These are phyloP conservation scores for Aspergillus brunneoviolaceus DNA, from an alignment of 2,329 filamentous ascomycete genomes.

Conservation along the genomic window DNA sequence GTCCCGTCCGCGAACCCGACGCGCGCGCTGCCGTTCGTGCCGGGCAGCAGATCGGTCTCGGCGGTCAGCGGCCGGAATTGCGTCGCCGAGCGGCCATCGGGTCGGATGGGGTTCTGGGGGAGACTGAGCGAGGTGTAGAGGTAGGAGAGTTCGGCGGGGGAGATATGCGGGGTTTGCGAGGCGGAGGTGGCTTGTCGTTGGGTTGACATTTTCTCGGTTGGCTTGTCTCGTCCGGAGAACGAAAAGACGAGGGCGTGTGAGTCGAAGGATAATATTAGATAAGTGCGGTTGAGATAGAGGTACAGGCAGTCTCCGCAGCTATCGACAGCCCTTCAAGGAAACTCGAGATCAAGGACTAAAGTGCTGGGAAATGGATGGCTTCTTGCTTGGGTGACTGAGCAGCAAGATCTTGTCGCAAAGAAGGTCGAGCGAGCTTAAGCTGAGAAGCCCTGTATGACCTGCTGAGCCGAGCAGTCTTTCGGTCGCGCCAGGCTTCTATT, in stretches of 20 bases:
- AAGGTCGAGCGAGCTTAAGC: not conserved
- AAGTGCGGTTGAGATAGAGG: not conserved
- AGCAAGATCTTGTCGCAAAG: not conserved
- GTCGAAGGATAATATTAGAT: conserved; percentile 4
- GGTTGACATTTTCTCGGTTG: conserved; percentile 55
- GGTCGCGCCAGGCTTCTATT: not conserved
- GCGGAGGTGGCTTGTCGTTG: conserved; percentile 57
- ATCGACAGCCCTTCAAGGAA: not conserved
- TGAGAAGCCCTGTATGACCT: not conserved
- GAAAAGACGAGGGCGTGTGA: not conserved
- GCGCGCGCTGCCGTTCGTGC: conserved; percentile 86
- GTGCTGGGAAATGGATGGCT: not conserved
- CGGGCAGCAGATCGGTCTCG: conserved; percentile 85
- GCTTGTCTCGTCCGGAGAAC: too few species aligned
- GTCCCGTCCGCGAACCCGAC: conserved; percentile 94
- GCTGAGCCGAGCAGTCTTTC: not conserved
- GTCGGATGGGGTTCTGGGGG: conserved; percentile 72
- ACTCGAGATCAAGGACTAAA: not conserved
- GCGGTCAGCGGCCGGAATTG: conserved; percentile 90
- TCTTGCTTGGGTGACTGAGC: not conserved
- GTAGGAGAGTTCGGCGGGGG: conserved; percentile 94
- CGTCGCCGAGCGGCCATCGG: conserved; percentile 76
- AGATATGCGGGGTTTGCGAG: conserved; percentile 64
- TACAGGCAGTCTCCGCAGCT: not conserved
- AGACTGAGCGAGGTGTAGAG: conserved; percentile 83